A percentile compares a stretch with the other conserved stretches of the same genome.
Evolutionary conservation across 2,329 filamentous ascomycete genomes (phyloP).

Genomic region (Emydomyces testavorans): DNA sequence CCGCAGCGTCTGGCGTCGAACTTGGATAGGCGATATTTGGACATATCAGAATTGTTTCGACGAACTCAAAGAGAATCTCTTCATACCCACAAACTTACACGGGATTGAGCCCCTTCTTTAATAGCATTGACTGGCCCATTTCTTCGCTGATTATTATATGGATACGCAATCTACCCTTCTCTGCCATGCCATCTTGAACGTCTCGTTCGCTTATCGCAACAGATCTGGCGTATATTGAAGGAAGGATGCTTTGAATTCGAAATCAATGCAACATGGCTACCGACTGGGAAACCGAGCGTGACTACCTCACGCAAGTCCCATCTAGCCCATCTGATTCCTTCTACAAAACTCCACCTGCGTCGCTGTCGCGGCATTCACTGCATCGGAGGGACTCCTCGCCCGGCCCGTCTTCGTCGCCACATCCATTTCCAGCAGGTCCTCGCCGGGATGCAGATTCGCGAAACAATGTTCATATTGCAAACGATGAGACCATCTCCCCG

Average conservation of each 20-base stretch:
- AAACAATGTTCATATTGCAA: conserved; percentile 26
- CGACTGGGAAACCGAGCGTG: conserved; percentile 40
- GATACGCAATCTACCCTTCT: neutral
- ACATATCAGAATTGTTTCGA: no score
- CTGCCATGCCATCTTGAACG: neutral
- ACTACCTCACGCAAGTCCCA: conserved; percentile 47
- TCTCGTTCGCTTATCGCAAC: neutral
- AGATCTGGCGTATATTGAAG: conserved; percentile 3
- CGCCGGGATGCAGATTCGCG: conserved; percentile 30
- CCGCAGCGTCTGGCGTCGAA: neutral
- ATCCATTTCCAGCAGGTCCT: conserved; percentile 39
- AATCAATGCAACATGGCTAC: conserved; percentile 21
- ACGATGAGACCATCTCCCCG: conserved; percentile 57
- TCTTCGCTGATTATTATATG: neutral
- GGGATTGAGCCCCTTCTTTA: no score
- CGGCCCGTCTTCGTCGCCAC: conserved; percentile 51
- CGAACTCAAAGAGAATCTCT: no score
- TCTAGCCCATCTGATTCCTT: conserved; percentile 62
- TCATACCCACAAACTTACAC: no score
- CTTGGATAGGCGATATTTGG: neutral
- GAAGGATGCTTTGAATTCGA: neutral
- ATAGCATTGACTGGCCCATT: no score
- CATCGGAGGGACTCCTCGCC: conserved; percentile 57
- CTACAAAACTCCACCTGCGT: conserved; percentile 49
- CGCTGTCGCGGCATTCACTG: conserved; percentile 52